These are phyloP conservation scores for Globisporangium spiculum DNA, from an alignment of 352 stramenopile genomes.

Conservation along the genomic window DNA sequence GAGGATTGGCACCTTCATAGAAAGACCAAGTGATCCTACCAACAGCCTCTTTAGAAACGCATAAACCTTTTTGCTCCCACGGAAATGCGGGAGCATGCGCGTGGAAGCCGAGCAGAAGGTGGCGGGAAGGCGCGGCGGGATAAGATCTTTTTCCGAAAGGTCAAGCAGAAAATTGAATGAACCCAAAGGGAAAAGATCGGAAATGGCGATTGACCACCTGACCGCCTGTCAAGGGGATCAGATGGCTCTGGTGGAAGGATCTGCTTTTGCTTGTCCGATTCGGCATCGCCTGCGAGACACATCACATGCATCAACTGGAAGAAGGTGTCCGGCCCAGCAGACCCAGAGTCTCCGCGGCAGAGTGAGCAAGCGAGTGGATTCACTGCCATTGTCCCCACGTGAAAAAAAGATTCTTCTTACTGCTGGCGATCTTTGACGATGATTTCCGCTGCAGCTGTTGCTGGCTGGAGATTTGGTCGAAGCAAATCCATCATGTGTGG, in stretches of 20 bases:
- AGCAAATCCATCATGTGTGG: too few species aligned
- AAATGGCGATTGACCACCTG: neutral
- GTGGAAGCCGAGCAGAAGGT: slow-evolving; percentile 1
- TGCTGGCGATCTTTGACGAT: too few species aligned
- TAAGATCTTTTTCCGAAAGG: slow-evolving; percentile 2
- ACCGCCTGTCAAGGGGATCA: neutral
- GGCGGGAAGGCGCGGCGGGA: neutral
- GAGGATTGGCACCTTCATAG: too few species aligned
- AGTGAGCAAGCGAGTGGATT: neutral
- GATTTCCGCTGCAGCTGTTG: too few species aligned
- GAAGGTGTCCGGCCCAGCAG: too few species aligned
- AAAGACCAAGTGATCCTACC: too few species aligned
- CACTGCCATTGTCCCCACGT: neutral
- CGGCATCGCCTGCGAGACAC: neutral
- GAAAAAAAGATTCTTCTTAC: too few species aligned
- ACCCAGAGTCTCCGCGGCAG: neutral
- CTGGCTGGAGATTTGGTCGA: too few species aligned
- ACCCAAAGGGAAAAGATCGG: neutral
- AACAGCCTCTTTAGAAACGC: too few species aligned
- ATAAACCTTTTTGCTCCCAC: too few species aligned
- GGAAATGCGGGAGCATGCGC: neutral
- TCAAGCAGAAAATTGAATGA: neutral
- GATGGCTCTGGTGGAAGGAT: neutral
- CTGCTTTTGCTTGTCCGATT: neutral
- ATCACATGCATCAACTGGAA: too few species aligned